Percentiles rank a stretch among this genome's conserved stretches.
phyloP scores from a whole-genome alignment of 305 asterid genomes.

The Rubia peregrina region DNA sequence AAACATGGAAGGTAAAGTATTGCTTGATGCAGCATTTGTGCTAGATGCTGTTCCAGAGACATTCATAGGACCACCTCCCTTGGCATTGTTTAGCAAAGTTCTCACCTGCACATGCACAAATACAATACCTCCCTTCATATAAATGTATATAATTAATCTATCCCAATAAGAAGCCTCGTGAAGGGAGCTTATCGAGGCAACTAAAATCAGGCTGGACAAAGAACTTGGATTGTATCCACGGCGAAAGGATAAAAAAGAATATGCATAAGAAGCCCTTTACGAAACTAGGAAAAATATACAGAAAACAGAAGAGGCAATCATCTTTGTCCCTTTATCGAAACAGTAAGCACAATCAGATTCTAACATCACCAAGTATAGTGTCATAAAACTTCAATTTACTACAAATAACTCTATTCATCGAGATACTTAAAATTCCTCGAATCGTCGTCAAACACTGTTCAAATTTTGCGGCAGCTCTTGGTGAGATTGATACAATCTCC shows the following conservation, averaged over 20 bases:
- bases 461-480: neutral
- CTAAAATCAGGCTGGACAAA: neutral
- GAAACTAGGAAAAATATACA: neutral
- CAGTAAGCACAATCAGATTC: neutral
- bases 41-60: slow-evolving; percentile 52
- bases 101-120: slow-evolving; percentile 51
- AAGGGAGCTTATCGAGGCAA: neutral
- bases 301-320: neutral
- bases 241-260: neutral
- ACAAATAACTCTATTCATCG: neutral
- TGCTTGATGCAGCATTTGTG: slow-evolving; percentile 59
- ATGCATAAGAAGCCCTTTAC: neutral
- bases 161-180: neutral
- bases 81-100: slow-evolving; percentile 74
- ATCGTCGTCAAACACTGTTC: neutral
- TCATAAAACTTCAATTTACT: neutral
- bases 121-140: neutral
- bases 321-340: neutral
- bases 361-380: neutral
- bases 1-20: slow-evolving; percentile 88
- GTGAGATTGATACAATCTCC: neutral
- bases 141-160: neutral
- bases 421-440: neutral
- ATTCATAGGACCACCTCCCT: slow-evolving; percentile 60
- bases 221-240: neutral